Base-by-base conservation (phyloP, 176 grass and related monocot species). In the Aegilops umbellulata region DNA sequence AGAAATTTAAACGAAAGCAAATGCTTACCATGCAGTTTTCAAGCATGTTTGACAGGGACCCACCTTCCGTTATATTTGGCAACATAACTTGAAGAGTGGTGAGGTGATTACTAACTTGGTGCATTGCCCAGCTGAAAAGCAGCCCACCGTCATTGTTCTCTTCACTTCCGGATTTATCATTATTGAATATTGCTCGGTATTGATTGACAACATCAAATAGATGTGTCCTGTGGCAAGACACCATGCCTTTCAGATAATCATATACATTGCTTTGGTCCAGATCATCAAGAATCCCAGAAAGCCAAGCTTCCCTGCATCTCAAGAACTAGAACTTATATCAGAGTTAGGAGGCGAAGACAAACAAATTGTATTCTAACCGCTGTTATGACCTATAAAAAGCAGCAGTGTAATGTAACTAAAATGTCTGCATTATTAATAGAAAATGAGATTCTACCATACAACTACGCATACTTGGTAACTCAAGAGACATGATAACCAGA, bases 191-290 rank as follows among this genome's bases (percentile, higher is more conserved):
- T 7, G 97, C 94, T 34, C 97, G 86, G 67, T 99, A 97, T 84
- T 99, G 97, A 82, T 95, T 99, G 78, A 99, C 97, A 86, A 99
- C 85, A 93, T 99, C 97, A 85, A 99, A 99, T 63, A 99, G 85
- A 89, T 99, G 87, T 17, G 49, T 93, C 65, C 94, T 92, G 61
- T 99, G 94, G 92, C 89, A 96, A 75, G 68, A 65, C 32, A 99
- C 94, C 90, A 96, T 99, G 64, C 88, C 97, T 91, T 91, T 94
- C 29, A 99, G 86, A 73, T 94, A 97, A 16, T 96, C 97, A 74
- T 99, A 99, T 42, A 87, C 92, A 86, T 94, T 99, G 63, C 94
- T 90, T 82, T 88, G 94, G 77, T 99, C 97, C 80, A 94, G 85
- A 84, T 99, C 97, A 83, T 96, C 94, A 55, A 99, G 88, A 86